phyloP scores from a whole-genome alignment of 2,329 filamentous ascomycete genomes.

The Pseudogymnoascus sp. region DNA sequence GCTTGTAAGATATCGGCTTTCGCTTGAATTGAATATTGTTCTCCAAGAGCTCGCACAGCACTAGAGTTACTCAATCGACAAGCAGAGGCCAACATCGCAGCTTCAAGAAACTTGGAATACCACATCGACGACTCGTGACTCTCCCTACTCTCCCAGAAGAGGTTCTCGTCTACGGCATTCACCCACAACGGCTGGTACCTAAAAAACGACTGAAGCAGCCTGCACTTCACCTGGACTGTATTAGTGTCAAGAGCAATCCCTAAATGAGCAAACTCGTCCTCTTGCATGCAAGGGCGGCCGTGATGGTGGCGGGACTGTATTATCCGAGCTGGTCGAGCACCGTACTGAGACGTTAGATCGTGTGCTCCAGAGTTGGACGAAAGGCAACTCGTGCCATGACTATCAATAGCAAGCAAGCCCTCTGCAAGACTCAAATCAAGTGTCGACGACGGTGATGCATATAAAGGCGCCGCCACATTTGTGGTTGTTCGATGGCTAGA shows the following conservation, averaged over 20 bases:
- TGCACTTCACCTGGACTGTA: not conserved
- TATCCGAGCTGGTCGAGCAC: not conserved
- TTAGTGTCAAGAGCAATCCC: slow-evolving; percentile 5
- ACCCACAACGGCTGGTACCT: slow-evolving; percentile 9
- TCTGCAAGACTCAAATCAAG: not conserved
- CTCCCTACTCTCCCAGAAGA: not conserved
- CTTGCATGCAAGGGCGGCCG: not conserved
- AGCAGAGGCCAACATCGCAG: slow-evolving; percentile 1
- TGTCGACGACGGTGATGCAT: not conserved
- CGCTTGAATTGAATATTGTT: not conserved
- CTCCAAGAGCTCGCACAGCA: not conserved
- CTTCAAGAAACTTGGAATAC: slow-evolving; percentile 3
- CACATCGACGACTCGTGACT: not conserved
- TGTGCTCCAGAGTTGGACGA: not conserved
- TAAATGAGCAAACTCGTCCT: not conserved
- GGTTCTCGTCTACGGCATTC: not conserved
- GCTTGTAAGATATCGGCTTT: not conserved
- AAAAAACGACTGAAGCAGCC: slow-evolving; percentile 8
- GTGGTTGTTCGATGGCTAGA: not conserved
- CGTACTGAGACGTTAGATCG: not conserved
- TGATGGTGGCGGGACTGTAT: not conserved
- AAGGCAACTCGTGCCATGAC: not conserved
- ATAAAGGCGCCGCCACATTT: not conserved
- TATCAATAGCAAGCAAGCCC: not conserved
- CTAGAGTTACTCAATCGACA: slow-evolving; percentile 7